A percentile compares a stretch with the other conserved stretches of the same genome.
Evolutionary conservation across 176 grass and related monocot genomes (phyloP).

Genomic region (Olyra latifolia): DNA sequence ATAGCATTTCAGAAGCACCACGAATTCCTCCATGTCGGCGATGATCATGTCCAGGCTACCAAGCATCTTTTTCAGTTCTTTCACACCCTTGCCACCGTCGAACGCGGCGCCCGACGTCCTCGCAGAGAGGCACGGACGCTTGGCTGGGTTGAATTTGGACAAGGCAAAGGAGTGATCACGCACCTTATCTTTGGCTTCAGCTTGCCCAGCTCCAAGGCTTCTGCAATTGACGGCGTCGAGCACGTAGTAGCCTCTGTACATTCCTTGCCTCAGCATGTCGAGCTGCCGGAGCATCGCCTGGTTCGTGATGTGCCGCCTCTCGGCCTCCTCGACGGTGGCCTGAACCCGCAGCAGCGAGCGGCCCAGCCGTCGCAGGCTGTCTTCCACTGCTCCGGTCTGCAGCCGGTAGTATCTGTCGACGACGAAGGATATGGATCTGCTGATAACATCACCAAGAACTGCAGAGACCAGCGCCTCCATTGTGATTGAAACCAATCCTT

Average conservation of each 20-base stretch:
- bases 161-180: not conserved
- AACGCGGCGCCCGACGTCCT: no score
- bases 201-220: not conserved
- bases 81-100: not conserved
- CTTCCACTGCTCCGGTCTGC: not conserved
- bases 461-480: conserved; percentile 21
- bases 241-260: conserved; percentile 31
- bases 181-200: not conserved
- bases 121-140: not conserved
- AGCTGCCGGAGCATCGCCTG: conserved; percentile 31
- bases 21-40: not conserved
- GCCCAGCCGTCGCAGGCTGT: not conserved
- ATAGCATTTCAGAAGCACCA: conserved; percentile 9
- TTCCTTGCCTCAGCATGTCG: not conserved
- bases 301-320: conserved; percentile 18
- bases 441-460: conserved; percentile 17
- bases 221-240: not conserved
- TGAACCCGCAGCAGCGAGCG: not conserved
- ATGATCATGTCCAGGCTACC: not conserved
- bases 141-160: not conserved
- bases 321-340: not conserved
- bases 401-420: conserved; percentile 3
- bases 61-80: not conserved
- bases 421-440: conserved; percentile 36
- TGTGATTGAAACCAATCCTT: not conserved